Evolutionary conservation across 306 rosid genomes (phyloP).

Genomic region (Nissolia schottii): DNA sequence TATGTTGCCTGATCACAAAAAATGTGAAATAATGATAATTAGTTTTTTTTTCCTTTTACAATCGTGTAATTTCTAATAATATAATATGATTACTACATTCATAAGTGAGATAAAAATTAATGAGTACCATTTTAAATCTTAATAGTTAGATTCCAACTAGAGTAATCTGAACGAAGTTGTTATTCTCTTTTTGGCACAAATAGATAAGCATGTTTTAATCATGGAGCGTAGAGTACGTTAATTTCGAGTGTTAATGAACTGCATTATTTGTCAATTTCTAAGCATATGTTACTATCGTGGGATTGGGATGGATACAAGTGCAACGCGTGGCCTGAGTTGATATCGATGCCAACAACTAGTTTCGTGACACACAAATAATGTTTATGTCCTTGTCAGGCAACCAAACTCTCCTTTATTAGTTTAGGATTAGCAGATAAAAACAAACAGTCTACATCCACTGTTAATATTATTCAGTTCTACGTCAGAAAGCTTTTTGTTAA

Average conservation of each 20-base stretch:
- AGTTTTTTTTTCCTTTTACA: too few species aligned
- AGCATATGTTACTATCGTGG: background rate
- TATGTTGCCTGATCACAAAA: too few species aligned
- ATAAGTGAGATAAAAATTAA: too few species aligned
- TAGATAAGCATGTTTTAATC: background rate
- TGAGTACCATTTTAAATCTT: background rate
- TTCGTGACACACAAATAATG: background rate
- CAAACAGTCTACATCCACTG: background rate
- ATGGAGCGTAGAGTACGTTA: background rate
- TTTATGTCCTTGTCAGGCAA: constrained; percentile 10
- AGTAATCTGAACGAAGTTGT: background rate
- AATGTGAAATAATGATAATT: too few species aligned
- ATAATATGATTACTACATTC: too few species aligned
- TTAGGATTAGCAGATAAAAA: background rate
- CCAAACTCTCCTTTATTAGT: background rate
- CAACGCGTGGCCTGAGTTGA: constrained; percentile 10
- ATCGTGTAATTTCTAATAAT: too few species aligned
- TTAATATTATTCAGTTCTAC: background rate
- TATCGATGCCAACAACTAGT: constrained; percentile 7
- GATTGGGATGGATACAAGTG: background rate
- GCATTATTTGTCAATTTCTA: background rate
- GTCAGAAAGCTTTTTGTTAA: background rate
- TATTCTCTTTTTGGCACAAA: background rate
- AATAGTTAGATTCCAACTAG: background rate
- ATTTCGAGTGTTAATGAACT: background rate